A percentile compares a stretch with the other conserved stretches of the same genome.
phyloP scores from a whole-genome alignment of 176 grass and related monocot genomes.

The Otatea glauca region DNA sequence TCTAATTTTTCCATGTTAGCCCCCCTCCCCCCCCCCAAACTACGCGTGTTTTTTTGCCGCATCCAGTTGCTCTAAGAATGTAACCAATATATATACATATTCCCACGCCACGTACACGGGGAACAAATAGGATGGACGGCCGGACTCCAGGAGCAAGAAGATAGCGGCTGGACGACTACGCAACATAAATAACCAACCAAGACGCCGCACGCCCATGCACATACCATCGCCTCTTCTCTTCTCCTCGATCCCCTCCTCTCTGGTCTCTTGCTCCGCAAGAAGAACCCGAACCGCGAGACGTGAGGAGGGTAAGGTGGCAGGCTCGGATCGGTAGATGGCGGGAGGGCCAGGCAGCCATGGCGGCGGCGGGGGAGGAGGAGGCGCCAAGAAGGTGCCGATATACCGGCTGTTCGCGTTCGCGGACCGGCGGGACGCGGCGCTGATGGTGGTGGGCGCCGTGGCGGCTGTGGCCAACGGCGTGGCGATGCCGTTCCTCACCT shows the following conservation, averaged over 20 bases:
- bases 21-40: too few species aligned
- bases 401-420: conserved; percentile 48
- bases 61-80: too few species aligned
- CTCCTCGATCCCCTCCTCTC: not conserved
- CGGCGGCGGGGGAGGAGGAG: not conserved
- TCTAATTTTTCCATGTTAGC: too few species aligned
- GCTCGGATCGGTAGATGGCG: conserved; percentile 14
- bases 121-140: too few species aligned
- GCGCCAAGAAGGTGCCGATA: conserved; percentile 29
- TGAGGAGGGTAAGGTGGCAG: not conserved
- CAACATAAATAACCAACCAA: not conserved
- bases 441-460: conserved; percentile 42
- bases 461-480: conserved; percentile 41
- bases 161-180: not conserved
- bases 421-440: conserved; percentile 33
- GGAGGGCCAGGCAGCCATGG: not conserved
- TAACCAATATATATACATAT: too few species aligned
- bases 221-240: not conserved
- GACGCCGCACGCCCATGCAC: conserved; percentile 12
- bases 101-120: too few species aligned
- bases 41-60: too few species aligned
- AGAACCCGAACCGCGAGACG: not conserved
- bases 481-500: conserved; percentile 51
- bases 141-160: not conserved
- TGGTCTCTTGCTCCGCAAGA: not conserved